Percentiles rank a stretch among this genome's conserved stretches.
Evolutionary conservation across 2,329 filamentous ascomycete genomes (phyloP).

Genomic region (Pseudophaeomoniella oleicola): DNA sequence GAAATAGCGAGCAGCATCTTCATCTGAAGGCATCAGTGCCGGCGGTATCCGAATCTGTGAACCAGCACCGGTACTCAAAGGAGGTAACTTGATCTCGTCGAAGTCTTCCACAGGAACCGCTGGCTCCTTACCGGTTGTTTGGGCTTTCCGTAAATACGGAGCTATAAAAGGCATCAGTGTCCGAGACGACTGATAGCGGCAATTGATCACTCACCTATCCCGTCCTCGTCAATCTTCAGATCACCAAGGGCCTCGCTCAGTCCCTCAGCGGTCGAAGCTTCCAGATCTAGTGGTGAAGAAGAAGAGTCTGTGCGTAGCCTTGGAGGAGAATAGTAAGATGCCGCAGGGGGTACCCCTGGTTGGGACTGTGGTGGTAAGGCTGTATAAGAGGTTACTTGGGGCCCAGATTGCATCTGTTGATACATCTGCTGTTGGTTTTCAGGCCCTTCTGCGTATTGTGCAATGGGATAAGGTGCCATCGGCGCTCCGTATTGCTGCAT

Average conservation of each 20-base stretch:
- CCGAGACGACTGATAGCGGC: no score
- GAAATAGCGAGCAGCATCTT: conserved; percentile 70
- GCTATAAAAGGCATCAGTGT: no score
- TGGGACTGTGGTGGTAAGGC: not conserved
- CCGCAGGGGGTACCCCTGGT: not conserved
- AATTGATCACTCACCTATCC: conserved; percentile 53
- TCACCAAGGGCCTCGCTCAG: conserved; percentile 71
- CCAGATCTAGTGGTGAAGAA: conserved; percentile 37
- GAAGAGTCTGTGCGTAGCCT: not conserved
- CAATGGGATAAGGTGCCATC: not conserved
- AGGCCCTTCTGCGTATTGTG: not conserved
- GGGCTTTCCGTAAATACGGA: conserved; percentile 64
- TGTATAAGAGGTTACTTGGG: not conserved
- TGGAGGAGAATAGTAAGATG: not conserved
- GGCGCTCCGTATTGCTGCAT: not conserved
- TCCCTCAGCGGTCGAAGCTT: conserved; percentile 54
- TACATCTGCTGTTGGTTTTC: not conserved
- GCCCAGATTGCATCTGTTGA: not conserved
- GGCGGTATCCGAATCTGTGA: conserved; percentile 75
- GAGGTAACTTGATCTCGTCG: conserved; percentile 51
- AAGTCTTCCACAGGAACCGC: conserved; percentile 51
- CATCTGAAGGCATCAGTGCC: conserved; percentile 82
- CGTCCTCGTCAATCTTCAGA: conserved; percentile 73
- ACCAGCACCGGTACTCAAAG: conserved; percentile 52
- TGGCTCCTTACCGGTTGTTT: conserved; percentile 32